A percentile compares a stretch with the other conserved stretches of the same genome.
Evolutionary conservation across 208 protist genomes (phyloP).

Genomic region (Crithidia mellificae): DNA sequence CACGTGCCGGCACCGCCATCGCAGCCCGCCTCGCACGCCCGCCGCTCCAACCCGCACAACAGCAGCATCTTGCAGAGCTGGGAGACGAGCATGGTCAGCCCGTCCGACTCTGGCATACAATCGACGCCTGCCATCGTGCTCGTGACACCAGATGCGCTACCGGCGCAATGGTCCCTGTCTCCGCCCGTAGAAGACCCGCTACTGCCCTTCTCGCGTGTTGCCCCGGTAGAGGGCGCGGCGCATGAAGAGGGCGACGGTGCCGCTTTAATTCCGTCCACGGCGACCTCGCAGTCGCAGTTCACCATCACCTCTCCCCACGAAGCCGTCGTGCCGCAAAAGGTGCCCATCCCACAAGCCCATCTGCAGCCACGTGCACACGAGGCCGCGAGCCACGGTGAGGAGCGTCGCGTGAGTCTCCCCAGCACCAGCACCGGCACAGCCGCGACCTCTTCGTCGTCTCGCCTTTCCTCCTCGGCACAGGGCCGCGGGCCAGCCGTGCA

Average conservation of each 20-base stretch:
- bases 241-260: neutral
- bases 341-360: no score
- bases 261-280: neutral
- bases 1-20: slow-evolving; percentile 16
- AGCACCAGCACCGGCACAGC: neutral
- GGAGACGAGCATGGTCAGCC: slow-evolving; percentile 17
- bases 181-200: neutral
- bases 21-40: neutral
- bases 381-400: no score
- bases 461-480: no score
- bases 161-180: neutral
- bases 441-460: no score
- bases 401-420: neutral
- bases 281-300: slow-evolving; percentile 3
- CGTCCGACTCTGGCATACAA: neutral
- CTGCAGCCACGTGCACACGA: no score
- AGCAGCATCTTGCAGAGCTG: slow-evolving; percentile 8
- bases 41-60: slow-evolving; percentile 3
- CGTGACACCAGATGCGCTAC: neutral
- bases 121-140: neutral
- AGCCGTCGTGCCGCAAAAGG: neutral
- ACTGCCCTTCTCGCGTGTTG: neutral
- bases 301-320: neutral
- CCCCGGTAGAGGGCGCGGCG: neutral
- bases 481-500: no score